Percentiles rank a stretch among this genome's conserved stretches.
Evolutionary conservation across 495 filamentous ascomycete genomes (phyloP).

Genomic region (Penicillium nucicola): DNA sequence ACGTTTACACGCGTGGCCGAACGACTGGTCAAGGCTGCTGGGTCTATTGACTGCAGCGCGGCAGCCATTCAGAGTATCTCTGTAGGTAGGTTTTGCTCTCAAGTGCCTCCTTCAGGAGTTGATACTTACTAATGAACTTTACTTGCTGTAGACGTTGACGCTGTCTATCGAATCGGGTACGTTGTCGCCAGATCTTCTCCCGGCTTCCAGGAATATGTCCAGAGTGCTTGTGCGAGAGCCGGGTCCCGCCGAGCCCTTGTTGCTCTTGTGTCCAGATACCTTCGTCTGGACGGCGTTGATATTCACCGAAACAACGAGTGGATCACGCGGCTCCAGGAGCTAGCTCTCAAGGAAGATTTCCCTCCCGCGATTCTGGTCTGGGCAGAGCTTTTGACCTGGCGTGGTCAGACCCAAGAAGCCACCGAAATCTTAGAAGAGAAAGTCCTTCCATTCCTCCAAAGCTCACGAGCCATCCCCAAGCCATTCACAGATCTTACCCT

Average conservation of each 20-base stretch:
- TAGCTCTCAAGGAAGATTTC: constrained; percentile 20
- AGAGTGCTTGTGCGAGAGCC: constrained; percentile 24
- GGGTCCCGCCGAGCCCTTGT: constrained; percentile 8
- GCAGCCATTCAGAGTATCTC: constrained; percentile 20
- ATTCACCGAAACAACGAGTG: constrained; percentile 7
- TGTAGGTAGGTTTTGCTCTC: constrained; percentile 16
- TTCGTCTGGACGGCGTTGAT: constrained; percentile 10
- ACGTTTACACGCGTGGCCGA: constrained; percentile 18
- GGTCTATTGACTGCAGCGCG: constrained; percentile 8
- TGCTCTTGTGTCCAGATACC: not conserved
- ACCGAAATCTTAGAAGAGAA: constrained; percentile 20
- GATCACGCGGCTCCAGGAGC: constrained; percentile 14
- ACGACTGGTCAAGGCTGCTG: constrained; percentile 10
- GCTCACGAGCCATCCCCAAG: not conserved
- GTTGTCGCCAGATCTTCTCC: not conserved
- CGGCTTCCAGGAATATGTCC: constrained; percentile 20
- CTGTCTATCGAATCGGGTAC: constrained; percentile 25
- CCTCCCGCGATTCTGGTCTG: constrained; percentile 31
- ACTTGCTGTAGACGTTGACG: constrained; percentile 21
- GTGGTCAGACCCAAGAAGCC: constrained; percentile 19
- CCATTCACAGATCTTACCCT: constrained; percentile 13
- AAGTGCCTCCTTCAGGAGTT: not conserved
- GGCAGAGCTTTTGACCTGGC: constrained; percentile 24
- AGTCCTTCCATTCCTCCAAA: constrained; percentile 18
- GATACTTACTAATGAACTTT: not conserved